Base-by-base conservation (phyloP, 805 yeast genomes). In the Barnettozyma vustinii region DNA sequence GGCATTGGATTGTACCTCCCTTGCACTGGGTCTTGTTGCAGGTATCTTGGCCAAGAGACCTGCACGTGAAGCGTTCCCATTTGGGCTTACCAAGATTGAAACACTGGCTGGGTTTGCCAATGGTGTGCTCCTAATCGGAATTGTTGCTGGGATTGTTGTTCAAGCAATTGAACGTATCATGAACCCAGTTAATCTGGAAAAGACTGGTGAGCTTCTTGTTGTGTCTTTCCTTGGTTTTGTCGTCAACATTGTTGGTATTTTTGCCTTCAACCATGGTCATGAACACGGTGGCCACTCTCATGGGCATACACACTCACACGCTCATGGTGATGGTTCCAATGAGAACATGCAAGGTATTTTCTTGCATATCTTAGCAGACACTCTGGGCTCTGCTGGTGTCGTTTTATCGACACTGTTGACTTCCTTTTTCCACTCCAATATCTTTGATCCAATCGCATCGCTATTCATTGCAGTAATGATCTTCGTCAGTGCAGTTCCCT, bases 371-470 rank as follows among this genome's bases (percentile, higher is more conserved):
- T 63, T 94, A 41, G 99, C 99, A 0, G 99, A 94, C 60, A 91
- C 98, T 0, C 70, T 94, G 37, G 99, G 99, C 0, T 92, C 98
- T 0, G 96, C 91, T 0, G 98, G 98, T 7, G 99, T 95, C 16
- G 91, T 94, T n/a, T 66, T 89, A 1, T 90, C 97, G 0, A 92
- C 99, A 0, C 47, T 89, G 5, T 68, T 94, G 37, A 86, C 92
- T 9, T 80, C 83, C 50, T 59, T 81, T 32, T 83, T 86, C 64
- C 68, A 76, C 9, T 79, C 80, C 16, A 77, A 81, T 47, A 84
- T 96, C 1, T 84, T 92, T 61, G 99, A 94, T 62, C 97, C 99
- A 1, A 67, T 94, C 19, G 95, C 97, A 0, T 91, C 98, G 1
- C 73, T 94, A 4, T 73, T 91, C 56, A 92, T 94, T 52, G 97